Evolutionary conservation across 805 yeast species (phyloP), one percentile per base, ranked within the genome.

Genomic region (Saccharomycopsis fermentans): DNA sequence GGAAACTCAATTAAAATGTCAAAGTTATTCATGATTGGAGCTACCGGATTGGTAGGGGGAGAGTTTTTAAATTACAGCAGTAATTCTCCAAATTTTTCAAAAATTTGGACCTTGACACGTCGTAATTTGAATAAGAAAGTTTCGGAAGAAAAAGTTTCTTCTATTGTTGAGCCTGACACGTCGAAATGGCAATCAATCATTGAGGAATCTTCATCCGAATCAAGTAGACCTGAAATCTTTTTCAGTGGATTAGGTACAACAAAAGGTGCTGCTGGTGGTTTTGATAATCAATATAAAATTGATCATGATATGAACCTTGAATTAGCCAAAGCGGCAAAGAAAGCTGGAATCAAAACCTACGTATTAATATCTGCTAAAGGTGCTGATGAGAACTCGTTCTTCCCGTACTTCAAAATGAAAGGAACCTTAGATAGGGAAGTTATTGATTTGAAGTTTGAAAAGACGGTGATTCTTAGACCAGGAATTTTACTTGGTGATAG

Each of bases 211-310:
- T 43, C 16, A 6, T 43, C 50, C 9, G 59, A 56, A 24, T 48
- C 67, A 66, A 16, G n/a, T 26, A 65, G 63, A 3, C 66, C 75
- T 11, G 75, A 78, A 32, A 72, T 74, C 3, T 73, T 84, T 58
- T 80, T 86, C 63, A 80, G 88, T 1, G 82, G 84, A 0, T 78
- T 90, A 63, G 96, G 91, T 6, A 86, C 96, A 6, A 88, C 95
- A 1, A 77, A 79, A 56, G 84, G 79, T 1, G 76, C 71, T 34
- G 96, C 90, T 4, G 96, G 96, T 17, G 77, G 86, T 1, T 72
- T 82, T n/a, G 87, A 80, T 26, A 78, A 81, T 27, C 94, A 87
- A 71, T 76, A 78, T 63, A 75, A 77, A 64, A 82, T 90, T 64
- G 97, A 90, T 66, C 80, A 83, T 64, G 96, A 87, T 58, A 73